Evolutionary conservation across 164 flowering plant species (phyloP).

Genomic region (Liquidambar formosana): DNA sequence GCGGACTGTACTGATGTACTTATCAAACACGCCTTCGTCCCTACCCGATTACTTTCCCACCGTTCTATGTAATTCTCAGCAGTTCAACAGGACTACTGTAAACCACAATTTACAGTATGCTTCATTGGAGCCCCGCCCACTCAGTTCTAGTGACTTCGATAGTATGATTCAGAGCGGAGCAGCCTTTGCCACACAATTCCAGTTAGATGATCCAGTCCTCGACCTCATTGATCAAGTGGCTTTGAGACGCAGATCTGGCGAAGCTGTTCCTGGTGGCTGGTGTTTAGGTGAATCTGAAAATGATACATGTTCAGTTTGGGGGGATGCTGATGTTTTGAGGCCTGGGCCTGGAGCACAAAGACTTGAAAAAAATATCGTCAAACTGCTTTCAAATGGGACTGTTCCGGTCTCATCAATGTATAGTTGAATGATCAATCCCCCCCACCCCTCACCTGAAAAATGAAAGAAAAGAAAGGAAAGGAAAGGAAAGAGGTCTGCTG

Average conservation of each 20-base stretch:
- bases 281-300: slow-evolving; percentile 65
- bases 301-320: slow-evolving; percentile 67
- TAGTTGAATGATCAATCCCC: slow-evolving; percentile 33
- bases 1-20: slow-evolving; percentile 81
- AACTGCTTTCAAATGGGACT: slow-evolving; percentile 51
- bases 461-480: background rate
- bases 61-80: slow-evolving; percentile 63
- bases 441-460: background rate
- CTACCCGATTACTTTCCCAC: slow-evolving; percentile 79
- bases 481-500: background rate
- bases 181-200: slow-evolving; percentile 69
- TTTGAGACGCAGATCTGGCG: slow-evolving; percentile 47
- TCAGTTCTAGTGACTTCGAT: slow-evolving; percentile 50
- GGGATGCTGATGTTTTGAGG: slow-evolving; percentile 69
- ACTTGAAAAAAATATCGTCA: slow-evolving; percentile 55
- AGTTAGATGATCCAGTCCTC: slow-evolving; percentile 53
- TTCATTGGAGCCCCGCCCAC: slow-evolving; percentile 38
- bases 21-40: slow-evolving; percentile 73
- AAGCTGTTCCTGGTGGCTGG: slow-evolving; percentile 91
- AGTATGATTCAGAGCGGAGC: slow-evolving; percentile 72
- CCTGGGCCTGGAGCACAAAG: slow-evolving; percentile 85
- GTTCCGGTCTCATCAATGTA: slow-evolving; percentile 54
- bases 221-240: slow-evolving; percentile 75
- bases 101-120: slow-evolving; percentile 65
- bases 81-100: slow-evolving; percentile 62